phyloP scores from a whole-genome alignment of 2,329 filamentous ascomycete genomes.

The Fusarium torreyae region DNA sequence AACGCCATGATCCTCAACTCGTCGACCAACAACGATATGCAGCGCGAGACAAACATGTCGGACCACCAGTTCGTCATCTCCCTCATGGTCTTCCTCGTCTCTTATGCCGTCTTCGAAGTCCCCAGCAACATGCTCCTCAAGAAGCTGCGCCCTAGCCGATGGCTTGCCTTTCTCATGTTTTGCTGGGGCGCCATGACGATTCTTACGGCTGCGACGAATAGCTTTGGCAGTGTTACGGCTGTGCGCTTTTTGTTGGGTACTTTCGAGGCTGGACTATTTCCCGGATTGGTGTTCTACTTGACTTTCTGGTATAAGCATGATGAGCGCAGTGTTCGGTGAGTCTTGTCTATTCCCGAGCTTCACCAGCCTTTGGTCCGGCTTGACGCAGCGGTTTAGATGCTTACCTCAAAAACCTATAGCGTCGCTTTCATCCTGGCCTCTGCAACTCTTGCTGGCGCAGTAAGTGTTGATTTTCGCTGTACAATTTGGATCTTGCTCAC shows the following conservation, averaged over 20 bases:
- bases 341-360: background rate
- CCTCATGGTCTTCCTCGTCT: conserved; percentile 74
- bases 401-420: conserved; percentile 52
- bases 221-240: conserved; percentile 74
- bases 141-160: conserved; percentile 73
- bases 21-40: conserved; percentile 72
- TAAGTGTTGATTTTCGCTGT: conserved; percentile 38
- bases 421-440: conserved; percentile 80
- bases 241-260: conserved; percentile 78
- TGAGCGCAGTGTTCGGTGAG: conserved; percentile 74
- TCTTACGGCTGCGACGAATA: conserved; percentile 74
- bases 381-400: conserved; percentile 16
- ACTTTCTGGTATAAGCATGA: conserved; percentile 82
- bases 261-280: conserved; percentile 79
- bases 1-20: conserved; percentile 78
- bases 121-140: conserved; percentile 78
- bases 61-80: conserved; percentile 72
- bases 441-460: conserved; percentile 78
- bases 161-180: conserved; percentile 77
- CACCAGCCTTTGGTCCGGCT: conserved; percentile 9
- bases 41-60: conserved; percentile 73
- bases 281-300: conserved; percentile 73
- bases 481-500: conserved; percentile 4
- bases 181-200: conserved; percentile 79
- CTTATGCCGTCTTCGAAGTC: conserved; percentile 73